Conservation (phyloP, 2,329 filamentous ascomycete genomes). For the Sporothrix variecibatus region DNA sequence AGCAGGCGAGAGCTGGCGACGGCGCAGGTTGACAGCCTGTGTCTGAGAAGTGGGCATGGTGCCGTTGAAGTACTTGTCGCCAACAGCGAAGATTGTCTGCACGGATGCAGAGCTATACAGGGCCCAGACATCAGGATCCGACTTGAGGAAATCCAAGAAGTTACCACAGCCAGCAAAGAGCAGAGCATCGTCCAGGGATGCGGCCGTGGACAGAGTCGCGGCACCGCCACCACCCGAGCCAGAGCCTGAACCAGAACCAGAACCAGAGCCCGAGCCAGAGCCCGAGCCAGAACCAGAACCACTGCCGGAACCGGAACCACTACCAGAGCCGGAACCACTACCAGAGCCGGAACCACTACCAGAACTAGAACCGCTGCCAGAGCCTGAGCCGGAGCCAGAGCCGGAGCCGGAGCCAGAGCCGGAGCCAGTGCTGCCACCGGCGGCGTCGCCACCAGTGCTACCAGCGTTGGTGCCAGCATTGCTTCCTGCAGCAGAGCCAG, state of each 20-base stretch:
- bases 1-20: slow-evolving; percentile 21
- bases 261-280: not conserved
- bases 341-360: slow-evolving; percentile 6
- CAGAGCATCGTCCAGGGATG: slow-evolving; percentile 27
- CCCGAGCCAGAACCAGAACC: not conserved
- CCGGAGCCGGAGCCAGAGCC: not conserved
- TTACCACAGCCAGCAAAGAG: slow-evolving; percentile 26
- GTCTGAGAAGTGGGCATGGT: slow-evolving; percentile 12
- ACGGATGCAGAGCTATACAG: slow-evolving; percentile 26
- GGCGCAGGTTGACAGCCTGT: not conserved
- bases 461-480: not conserved
- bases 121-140: slow-evolving; percentile 24
- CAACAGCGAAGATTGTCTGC: slow-evolving; percentile 28
- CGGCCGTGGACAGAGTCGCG: slow-evolving; percentile 18
- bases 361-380: not conserved
- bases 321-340: not conserved
- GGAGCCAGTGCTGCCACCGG: not conserved
- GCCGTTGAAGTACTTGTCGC: slow-evolving; percentile 27
- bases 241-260: not conserved
- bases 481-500: not conserved
- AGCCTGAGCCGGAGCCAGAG: not conserved
- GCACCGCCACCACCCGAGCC: slow-evolving; percentile 8
- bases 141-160: slow-evolving; percentile 28
- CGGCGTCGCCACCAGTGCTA: not conserved
- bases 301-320: not conserved